Conservation (phyloP, 75 land plant genomes). For the Pinus taeda region DNA sequence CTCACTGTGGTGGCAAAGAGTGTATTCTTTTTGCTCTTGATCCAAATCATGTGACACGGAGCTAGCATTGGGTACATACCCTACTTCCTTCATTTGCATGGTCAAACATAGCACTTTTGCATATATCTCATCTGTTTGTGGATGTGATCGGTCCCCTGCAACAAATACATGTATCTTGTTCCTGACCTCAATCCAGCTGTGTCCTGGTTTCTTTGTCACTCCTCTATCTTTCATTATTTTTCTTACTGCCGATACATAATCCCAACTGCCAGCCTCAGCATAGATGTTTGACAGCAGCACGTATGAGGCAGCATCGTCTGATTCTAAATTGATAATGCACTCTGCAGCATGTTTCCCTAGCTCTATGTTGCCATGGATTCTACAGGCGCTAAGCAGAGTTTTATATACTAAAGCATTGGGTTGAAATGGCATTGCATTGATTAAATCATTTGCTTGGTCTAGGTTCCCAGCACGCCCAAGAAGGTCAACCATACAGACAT, state of each 20-base stretch:
- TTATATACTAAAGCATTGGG: conserved; percentile 57
- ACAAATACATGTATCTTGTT: conserved; percentile 30
- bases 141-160: conserved; percentile 39
- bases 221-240: conserved; percentile 41
- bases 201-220: conserved; percentile 38
- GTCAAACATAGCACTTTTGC: conserved; percentile 15
- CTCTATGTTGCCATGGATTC: conserved; percentile 34
- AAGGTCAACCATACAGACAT: conserved; percentile 52
- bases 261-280: conserved; percentile 33
- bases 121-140: conserved; percentile 12
- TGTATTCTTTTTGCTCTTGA: too few species aligned
- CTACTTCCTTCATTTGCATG: conserved; percentile 22
- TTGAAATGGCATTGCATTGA: conserved; percentile 36
- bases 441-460: conserved; percentile 37
- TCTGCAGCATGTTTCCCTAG: conserved; percentile 48
- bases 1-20: too few species aligned
- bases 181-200: conserved; percentile 49
- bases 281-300: conserved; percentile 48
- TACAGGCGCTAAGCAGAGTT: conserved; percentile 41
- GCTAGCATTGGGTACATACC: background rate
- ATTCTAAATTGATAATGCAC: conserved; percentile 33
- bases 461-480: conserved; percentile 56
- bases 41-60: too few species aligned
- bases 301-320: conserved; percentile 40
- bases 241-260: conserved; percentile 30